These are phyloP conservation scores for Penicillium italicum DNA, from an alignment of 2,329 filamentous ascomycete genomes.

Conservation along the genomic window DNA sequence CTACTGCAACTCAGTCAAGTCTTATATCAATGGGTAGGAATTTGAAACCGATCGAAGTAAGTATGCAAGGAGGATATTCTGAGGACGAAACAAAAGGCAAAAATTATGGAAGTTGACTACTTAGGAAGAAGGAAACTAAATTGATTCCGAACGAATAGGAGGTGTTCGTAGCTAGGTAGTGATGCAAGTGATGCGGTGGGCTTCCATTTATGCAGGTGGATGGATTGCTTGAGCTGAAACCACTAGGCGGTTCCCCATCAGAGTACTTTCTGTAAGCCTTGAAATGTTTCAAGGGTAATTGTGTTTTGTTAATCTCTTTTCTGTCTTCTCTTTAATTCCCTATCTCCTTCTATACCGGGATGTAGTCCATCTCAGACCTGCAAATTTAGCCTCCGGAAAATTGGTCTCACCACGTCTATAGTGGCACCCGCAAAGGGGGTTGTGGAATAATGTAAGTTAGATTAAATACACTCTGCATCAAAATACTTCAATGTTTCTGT, in stretches of 20 bases:
- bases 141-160: neutral
- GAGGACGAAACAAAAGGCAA: neutral
- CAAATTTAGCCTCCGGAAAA: neutral
- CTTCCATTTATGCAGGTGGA: neutral
- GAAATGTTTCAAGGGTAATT: neutral
- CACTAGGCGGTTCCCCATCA: no score
- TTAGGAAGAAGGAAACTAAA: neutral
- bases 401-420: neutral
- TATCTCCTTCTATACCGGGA: neutral
- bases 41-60: conserved; percentile 3
- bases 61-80: conserved; percentile 1
- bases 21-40: neutral
- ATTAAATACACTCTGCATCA: neutral
- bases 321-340: neutral
- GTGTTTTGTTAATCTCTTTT: neutral
- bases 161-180: neutral
- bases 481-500: neutral
- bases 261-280: neutral
- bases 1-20: neutral
- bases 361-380: neutral
- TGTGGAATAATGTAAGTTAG: neutral
- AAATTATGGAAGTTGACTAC: neutral
- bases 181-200: neutral
- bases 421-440: neutral
- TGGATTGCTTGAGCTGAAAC: neutral